phyloP scores from a whole-genome alignment of 2,329 filamentous ascomycete genomes.

The Endoconidiophora polonica region DNA sequence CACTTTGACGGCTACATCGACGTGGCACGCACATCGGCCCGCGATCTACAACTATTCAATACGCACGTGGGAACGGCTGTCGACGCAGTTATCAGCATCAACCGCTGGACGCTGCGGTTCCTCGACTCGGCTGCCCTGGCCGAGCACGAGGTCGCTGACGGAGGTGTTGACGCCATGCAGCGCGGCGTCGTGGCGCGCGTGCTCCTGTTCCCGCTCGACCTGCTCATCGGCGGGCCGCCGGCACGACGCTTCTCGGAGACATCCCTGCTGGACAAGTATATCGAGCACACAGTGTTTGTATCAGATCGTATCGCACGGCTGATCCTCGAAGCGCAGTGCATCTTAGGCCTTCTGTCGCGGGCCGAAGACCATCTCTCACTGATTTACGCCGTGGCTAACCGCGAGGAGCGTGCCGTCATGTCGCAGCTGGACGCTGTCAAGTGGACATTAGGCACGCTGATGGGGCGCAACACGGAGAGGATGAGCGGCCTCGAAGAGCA shows the following conservation, averaged over 20 bases:
- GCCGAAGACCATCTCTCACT: slow-evolving; percentile 53
- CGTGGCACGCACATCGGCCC: slow-evolving; percentile 44
- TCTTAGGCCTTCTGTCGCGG: slow-evolving; percentile 47
- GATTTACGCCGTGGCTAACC: slow-evolving; percentile 52
- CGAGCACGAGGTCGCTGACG: slow-evolving; percentile 18
- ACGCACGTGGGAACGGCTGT: slow-evolving; percentile 56
- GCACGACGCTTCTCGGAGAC: slow-evolving; percentile 31
- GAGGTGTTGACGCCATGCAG: slow-evolving; percentile 23
- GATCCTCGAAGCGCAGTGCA: slow-evolving; percentile 51
- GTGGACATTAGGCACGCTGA: slow-evolving; percentile 53
- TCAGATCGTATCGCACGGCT: slow-evolving; percentile 52
- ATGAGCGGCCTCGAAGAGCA: slow-evolving; percentile 46
- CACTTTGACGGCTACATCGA: slow-evolving; percentile 66
- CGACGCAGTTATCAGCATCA: slow-evolving; percentile 58
- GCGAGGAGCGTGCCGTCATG: slow-evolving; percentile 42
- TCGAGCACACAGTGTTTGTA: slow-evolving; percentile 52
- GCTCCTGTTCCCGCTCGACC: slow-evolving; percentile 9
- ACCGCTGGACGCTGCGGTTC: slow-evolving; percentile 56
- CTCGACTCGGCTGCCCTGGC: slow-evolving; percentile 37
- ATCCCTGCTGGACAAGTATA: slow-evolving; percentile 54
- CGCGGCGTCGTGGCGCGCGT: slow-evolving; percentile 5
- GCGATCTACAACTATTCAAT: slow-evolving; percentile 59
- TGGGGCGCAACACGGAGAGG: slow-evolving; percentile 50
- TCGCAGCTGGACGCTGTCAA: slow-evolving; percentile 49
- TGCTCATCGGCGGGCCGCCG: slow-evolving; percentile 5